Base-by-base conservation (phyloP, 371 early-diverging fungal genomes). In the Syncephalastrum sp. region DNA sequence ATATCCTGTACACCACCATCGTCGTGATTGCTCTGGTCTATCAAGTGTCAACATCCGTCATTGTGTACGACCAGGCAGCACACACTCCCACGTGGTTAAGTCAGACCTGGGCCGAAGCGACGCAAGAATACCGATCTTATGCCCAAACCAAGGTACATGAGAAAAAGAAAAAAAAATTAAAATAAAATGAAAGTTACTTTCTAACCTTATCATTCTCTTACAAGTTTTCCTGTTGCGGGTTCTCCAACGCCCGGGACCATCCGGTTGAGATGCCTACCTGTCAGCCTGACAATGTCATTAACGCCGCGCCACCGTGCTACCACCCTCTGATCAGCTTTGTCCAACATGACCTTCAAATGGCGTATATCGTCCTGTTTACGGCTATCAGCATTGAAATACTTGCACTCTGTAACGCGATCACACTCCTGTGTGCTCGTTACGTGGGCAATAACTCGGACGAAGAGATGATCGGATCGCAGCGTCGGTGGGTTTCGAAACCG, bases 221-320 rank as follows among this genome's bases (percentile, higher is more conserved):
- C 23, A 41, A 72, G 66, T 70, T 75, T 53, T 49, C 54, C 44
- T 75, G 76, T 29, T 72, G 73, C 59, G 72, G 76, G 23, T 75
- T 60, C 41, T 54, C 72, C 25, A 57, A 68, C 46, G 54, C 59
- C 3, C 43, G 63, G 24, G 76, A 70, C 19, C 68, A 70, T 53
- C 54, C 67, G 16, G 63, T 68, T 21, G 38, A 65, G 21, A 59
- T 65, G 23, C 10, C 46, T 10, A 68, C 50, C 8, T 75, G 76
- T 46, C 46, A 55, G 33, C 59, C 62, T n/a, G 54, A 63, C 45
- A 61, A 66, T 24, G 41, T 59, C 14, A 42, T 61, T 5, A 70
- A 64, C 38, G 61, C 70, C 2, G 55, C 53, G 13, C 70, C 63
- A 52, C 60, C 72, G 14, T 75, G 76, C 38, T 63, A 64, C 53